phyloP scores from a whole-genome alignment of 768 basidiomycete species.

The Tricholomella constricta region DNA sequence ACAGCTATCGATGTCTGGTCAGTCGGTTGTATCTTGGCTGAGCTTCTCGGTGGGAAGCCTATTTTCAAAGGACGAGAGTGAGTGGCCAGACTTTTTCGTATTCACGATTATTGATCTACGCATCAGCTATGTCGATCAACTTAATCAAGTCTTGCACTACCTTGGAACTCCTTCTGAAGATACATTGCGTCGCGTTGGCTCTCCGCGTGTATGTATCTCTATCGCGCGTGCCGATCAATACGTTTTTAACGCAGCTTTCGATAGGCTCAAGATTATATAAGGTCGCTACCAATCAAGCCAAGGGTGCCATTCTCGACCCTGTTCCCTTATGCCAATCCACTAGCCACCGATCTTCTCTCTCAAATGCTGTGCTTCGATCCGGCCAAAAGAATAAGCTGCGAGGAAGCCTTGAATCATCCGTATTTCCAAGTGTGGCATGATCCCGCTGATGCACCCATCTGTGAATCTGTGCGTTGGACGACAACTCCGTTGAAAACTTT shows the following conservation, averaged over 20 bases:
- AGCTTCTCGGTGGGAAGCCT: constrained; percentile 90
- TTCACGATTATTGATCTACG: constrained; percentile 10
- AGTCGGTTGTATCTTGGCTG: constrained; percentile 93
- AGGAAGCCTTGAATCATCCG: constrained; percentile 92
- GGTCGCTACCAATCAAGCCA: constrained; percentile 96
- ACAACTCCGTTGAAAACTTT: background rate
- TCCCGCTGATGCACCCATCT: constrained; percentile 89
- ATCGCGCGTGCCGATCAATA: background rate
- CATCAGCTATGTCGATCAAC: constrained; percentile 91
- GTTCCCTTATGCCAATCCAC: constrained; percentile 92
- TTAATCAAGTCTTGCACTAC: constrained; percentile 97
- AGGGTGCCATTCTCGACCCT: constrained; percentile 89
- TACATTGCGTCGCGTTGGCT: constrained; percentile 93
- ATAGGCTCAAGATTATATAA: constrained; percentile 97
- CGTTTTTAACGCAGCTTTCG: constrained; percentile 8
- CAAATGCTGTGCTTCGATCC: constrained; percentile 96
- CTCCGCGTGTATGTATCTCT: constrained; percentile 70
- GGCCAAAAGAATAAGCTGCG: constrained; percentile 93
- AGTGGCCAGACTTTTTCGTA: constrained; percentile 29
- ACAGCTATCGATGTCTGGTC: constrained; percentile 97
- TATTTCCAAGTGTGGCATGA: constrained; percentile 98
- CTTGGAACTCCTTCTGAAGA: constrained; percentile 98
- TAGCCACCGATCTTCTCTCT: constrained; percentile 89
- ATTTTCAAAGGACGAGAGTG: constrained; percentile 98
- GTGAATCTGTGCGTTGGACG: constrained; percentile 60